Evolutionary conservation across 2,329 filamentous ascomycete genomes (phyloP), one percentile per base, ranked within the genome.

Genomic region (Cadophora gregata): DNA sequence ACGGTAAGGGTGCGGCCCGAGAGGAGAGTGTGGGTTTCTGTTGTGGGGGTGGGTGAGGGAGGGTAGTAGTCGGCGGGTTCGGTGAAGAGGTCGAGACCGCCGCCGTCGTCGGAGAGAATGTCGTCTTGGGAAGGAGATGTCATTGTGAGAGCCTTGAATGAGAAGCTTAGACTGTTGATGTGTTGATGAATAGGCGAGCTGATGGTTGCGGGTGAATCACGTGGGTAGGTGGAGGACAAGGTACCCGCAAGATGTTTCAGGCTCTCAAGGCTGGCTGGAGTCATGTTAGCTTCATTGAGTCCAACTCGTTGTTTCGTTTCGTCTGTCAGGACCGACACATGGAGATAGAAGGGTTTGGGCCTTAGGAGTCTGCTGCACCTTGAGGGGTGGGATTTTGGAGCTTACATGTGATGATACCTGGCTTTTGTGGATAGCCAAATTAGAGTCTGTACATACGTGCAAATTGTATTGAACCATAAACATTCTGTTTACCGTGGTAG

Each of bases 41-140:
- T 88, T 2, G 91, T 95, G 8, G 93, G 88, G 58, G 90, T 86
- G 58, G 92, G 91, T 56, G 93, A 89, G 0, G 93, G 88, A 56
- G 90, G 86, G 77, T 93, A 96, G 81, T 87, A 97, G 75, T 88
- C 92, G 63, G 88, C 86, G 7, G 94, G 94, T 71, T 97, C 94
- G 63, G 90, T 81, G 81, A 97, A 97, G 71, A 97, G 82, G 75
- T 81, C 81, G 66, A 74, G 62, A 1, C 38, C 38, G 1, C 12
- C 38, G 38, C 6, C 38, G 29, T 53, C 67, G 45, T 72, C 70
- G 4, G 64, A 27, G 42, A 55, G 25, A 33, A 31, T 10, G 33
- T 56, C 31, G 50, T 27, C 48, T 47, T 5, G 60, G 24, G 24
- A n/a, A 10, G n/a, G n/a, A n/a, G n/a, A n/a, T n/a, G 33, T 42